A percentile compares a stretch with the other conserved stretches of the same genome.
Evolutionary conservation across 148 eudicot species (phyloP).

Genomic region (Polygonum aviculare): DNA sequence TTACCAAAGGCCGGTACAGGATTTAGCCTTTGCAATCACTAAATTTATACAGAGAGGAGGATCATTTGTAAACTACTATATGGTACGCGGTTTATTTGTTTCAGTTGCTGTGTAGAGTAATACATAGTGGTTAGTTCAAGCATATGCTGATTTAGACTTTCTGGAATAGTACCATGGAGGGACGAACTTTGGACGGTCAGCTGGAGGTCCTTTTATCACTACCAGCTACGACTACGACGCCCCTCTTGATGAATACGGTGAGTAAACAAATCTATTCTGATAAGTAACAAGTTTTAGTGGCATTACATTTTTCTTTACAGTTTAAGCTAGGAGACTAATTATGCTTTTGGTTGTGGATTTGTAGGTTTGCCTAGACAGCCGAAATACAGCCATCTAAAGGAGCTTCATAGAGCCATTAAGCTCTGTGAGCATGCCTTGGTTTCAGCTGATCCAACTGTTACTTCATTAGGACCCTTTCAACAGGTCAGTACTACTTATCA

Average conservation of each 20-base stretch:
- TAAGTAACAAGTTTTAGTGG: background rate
- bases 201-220: conserved; percentile 93
- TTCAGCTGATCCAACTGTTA: conserved; percentile 66
- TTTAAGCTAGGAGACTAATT: background rate
- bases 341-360: background rate
- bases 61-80: conserved; percentile 85
- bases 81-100: conserved; percentile 38
- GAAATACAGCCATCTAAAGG: conserved; percentile 72
- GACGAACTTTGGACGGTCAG: conserved; percentile 81
- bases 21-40: conserved; percentile 87
- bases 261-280: conserved; percentile 1
- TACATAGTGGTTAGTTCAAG: background rate
- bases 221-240: conserved; percentile 95
- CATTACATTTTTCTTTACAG: background rate
- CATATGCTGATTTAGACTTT: background rate
- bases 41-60: conserved; percentile 79
- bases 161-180: conserved; percentile 81
- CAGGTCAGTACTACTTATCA: conserved; percentile 37
- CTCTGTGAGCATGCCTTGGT: conserved; percentile 64
- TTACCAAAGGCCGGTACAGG: conserved; percentile 73
- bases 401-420: conserved; percentile 75
- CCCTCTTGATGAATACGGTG: conserved; percentile 94
- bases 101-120: conserved; percentile 8
- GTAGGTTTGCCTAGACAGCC: conserved; percentile 76
- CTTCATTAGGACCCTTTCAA: conserved; percentile 61